Conservation (phyloP, 2,329 filamentous ascomycete genomes). For the Aspergillus proliferans region DNA sequence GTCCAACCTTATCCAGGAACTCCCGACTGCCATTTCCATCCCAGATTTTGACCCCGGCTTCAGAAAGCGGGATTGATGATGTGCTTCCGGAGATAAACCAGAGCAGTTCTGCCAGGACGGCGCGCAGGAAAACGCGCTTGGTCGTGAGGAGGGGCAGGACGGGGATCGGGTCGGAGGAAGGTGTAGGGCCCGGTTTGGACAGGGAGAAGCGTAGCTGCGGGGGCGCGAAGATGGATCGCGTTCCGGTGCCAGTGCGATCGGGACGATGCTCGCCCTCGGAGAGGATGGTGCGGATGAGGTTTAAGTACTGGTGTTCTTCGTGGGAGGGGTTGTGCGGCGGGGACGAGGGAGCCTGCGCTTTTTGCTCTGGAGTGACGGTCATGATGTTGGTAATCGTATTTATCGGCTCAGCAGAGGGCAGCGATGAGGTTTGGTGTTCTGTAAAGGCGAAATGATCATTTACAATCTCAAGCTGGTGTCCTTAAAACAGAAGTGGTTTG, state of each 20-base stretch:
- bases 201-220: conserved; percentile 80
- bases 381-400: background rate
- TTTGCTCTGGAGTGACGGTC: background rate
- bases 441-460: background rate
- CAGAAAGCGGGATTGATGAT: conserved; percentile 67
- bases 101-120: conserved; percentile 84
- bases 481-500: background rate
- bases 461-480: background rate
- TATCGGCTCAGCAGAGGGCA: background rate
- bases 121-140: conserved; percentile 89
- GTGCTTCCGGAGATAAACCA: conserved; percentile 91
- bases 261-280: conserved; percentile 77
- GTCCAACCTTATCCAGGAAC: conserved; percentile 79
- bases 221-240: conserved; percentile 81
- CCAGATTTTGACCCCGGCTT: conserved; percentile 91
- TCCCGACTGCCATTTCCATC: conserved; percentile 90
- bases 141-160: conserved; percentile 92
- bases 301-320: conserved; percentile 91
- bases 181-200: conserved; percentile 47
- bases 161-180: conserved; percentile 43
- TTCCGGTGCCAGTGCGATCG: conserved; percentile 91
- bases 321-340: conserved; percentile 43
- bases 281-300: conserved; percentile 80
- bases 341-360: conserved; percentile 2
- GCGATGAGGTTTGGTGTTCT: no score